A percentile compares a stretch with the other conserved stretches of the same genome.
These are phyloP conservation scores for Lecanicillium sp. DNA, from an alignment of 2,329 filamentous ascomycete species.

Conservation along the genomic window DNA sequence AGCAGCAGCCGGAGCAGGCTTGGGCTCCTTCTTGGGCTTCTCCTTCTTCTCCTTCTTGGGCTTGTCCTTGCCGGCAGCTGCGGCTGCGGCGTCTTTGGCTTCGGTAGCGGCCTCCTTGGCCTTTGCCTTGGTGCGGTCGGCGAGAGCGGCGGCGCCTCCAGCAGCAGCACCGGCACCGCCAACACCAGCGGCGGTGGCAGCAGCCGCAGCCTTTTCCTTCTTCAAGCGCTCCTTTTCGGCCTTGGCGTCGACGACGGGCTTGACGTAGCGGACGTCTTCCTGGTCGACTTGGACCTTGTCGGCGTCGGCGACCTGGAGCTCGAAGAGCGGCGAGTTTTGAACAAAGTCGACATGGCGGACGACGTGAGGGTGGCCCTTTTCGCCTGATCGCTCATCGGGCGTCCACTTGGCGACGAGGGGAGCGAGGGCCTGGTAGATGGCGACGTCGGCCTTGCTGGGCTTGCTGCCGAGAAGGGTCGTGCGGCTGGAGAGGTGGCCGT, in stretches of 20 bases:
- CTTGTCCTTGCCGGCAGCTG: slow-evolving; percentile 29
- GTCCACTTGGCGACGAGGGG: slow-evolving; percentile 73
- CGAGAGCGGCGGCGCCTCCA: slow-evolving; percentile 38
- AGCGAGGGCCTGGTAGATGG: slow-evolving; percentile 70
- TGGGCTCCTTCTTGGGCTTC: slow-evolving; percentile 70
- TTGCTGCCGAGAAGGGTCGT: slow-evolving; percentile 86
- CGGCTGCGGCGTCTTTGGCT: slow-evolving; percentile 29
- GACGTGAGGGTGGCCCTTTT: slow-evolving; percentile 83
- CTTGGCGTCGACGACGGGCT: slow-evolving; percentile 83
- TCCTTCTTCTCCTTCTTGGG: slow-evolving; percentile 83
- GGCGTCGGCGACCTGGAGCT: slow-evolving; percentile 56
- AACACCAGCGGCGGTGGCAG: slow-evolving; percentile 39
- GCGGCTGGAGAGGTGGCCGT: slow-evolving; percentile 78
- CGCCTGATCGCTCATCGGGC: slow-evolving; percentile 78
- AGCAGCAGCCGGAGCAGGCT: slow-evolving; percentile 59
- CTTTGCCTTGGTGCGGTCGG: slow-evolving; percentile 54
- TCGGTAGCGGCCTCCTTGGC: slow-evolving; percentile 47
- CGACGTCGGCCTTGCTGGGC: slow-evolving; percentile 79
- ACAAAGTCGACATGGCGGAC: slow-evolving; percentile 91
- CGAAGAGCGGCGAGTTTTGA: slow-evolving; percentile 75
- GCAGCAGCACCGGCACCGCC: slow-evolving; percentile 39
- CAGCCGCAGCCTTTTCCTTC: slow-evolving; percentile 79
- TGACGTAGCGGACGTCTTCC: slow-evolving; percentile 75
- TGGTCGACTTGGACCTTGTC: slow-evolving; percentile 75
- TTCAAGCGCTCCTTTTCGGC: slow-evolving; percentile 94